Evolutionary conservation across 2,329 filamentous ascomycete species (phyloP).

Genomic region (Xylaria sp.): DNA sequence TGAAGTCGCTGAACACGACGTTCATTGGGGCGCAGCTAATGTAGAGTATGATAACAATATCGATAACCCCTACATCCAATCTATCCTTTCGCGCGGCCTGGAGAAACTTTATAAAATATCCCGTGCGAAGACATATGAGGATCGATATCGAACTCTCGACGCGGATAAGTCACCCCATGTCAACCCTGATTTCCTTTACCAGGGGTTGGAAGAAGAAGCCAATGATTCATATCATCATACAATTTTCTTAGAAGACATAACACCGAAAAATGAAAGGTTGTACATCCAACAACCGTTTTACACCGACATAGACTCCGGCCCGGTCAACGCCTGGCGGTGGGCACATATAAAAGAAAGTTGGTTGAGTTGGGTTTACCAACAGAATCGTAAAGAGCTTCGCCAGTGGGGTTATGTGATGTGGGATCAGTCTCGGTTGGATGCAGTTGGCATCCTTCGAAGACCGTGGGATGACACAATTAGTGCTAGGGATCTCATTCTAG

Average conservation of each 20-base stretch:
- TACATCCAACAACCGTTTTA: constrained; percentile 3
- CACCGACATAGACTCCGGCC: constrained; percentile 7
- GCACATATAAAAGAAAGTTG: not conserved
- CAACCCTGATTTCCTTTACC: not conserved
- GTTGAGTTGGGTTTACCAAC: not conserved
- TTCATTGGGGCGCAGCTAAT: not conserved
- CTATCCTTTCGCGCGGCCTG: constrained; percentile 6
- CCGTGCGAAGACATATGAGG: constrained; percentile 6
- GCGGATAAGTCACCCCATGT: not conserved
- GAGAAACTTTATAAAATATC: not conserved
- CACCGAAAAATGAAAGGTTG: not conserved
- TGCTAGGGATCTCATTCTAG: not conserved
- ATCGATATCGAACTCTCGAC: not conserved
- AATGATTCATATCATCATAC: too few species aligned
- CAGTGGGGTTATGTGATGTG: constrained; percentile 27
- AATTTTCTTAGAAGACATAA: not conserved
- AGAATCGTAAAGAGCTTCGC: not conserved
- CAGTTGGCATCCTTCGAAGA: not conserved
- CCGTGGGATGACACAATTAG: not conserved
- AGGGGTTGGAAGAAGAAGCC: not conserved
- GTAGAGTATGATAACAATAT: not conserved
- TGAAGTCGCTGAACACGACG: constrained; percentile 18
- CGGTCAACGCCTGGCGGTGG: constrained; percentile 1
- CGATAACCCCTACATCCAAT: not conserved
- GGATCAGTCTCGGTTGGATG: constrained; percentile 17